Evolutionary conservation across 768 basidiomycete genomes (phyloP).

Genomic region (Pulveroboletus frians): DNA sequence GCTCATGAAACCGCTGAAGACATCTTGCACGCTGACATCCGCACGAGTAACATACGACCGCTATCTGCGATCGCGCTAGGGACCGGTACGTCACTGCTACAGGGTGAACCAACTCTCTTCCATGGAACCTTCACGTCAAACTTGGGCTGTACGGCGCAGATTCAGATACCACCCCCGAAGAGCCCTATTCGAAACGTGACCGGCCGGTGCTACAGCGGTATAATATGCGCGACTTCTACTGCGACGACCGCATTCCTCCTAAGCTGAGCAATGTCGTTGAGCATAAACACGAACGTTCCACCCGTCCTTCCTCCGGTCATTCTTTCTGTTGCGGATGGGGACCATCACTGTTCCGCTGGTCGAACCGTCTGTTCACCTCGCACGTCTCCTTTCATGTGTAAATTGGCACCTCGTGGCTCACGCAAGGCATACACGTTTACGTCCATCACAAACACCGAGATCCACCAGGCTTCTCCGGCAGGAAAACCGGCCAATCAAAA

Average conservation of each 20-base stretch:
- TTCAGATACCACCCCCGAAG: conserved; percentile 6
- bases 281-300: conserved; percentile 28
- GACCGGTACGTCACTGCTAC: conserved; percentile 14
- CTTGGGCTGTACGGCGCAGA: conserved; percentile 9
- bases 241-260: conserved; percentile 1
- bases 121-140: conserved; percentile 12
- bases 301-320: conserved; percentile 17
- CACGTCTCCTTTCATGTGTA: conserved; percentile 19
- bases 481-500: conserved; percentile 24
- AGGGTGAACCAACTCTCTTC: conserved; percentile 6
- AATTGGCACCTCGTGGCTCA: conserved; percentile 24
- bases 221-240: conserved; percentile 16
- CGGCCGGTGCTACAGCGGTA: conserved; percentile 10
- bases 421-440: conserved; percentile 32
- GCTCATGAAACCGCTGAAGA: background rate
- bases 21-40: conserved; percentile 1
- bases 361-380: conserved; percentile 15
- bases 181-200: conserved; percentile 27
- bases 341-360: conserved; percentile 9
- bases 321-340: conserved; percentile 14
- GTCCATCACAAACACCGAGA: conserved; percentile 30
- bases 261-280: conserved; percentile 24
- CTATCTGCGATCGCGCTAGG: conserved; percentile 18
- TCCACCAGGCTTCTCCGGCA: conserved; percentile 25
- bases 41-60: conserved; percentile 4